phyloP scores from a whole-genome alignment of 169 alveolate species.

The Theileria orientalis region DNA sequence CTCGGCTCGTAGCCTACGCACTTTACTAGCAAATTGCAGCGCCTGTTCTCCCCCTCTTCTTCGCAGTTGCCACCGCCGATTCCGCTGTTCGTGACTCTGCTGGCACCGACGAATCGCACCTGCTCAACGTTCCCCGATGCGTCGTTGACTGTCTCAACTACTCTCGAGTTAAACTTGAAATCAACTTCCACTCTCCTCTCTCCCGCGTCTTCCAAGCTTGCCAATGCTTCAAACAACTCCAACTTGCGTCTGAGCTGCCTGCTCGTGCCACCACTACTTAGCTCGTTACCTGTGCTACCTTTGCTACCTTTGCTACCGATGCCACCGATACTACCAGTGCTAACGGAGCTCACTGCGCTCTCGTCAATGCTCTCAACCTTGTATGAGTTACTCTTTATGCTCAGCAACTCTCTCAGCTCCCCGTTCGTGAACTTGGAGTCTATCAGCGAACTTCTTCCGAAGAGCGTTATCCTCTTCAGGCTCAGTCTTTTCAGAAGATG shows the following conservation, averaged over 20 bases:
- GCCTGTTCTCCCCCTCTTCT: not conserved
- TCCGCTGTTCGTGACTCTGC: not conserved
- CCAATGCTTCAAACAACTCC: not conserved
- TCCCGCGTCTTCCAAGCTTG: not conserved
- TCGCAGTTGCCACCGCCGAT: not conserved
- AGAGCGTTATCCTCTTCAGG: slow-evolving; percentile 2
- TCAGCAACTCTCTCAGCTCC: slow-evolving; percentile 17
- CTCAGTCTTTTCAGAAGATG: not conserved
- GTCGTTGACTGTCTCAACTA: slow-evolving; percentile 63
- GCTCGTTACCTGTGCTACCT: not conserved
- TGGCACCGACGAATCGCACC: not conserved
- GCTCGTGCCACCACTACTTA: not conserved
- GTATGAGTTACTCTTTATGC: not conserved
- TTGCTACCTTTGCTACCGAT: not conserved
- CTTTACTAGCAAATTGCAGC: slow-evolving; percentile 20
- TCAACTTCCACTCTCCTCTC: not conserved
- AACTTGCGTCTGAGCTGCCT: not conserved
- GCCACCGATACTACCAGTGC: not conserved
- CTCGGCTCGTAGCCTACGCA: slow-evolving; percentile 38
- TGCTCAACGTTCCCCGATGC: slow-evolving; percentile 5
- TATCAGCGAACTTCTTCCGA: slow-evolving; percentile 36
- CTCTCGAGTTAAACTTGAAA: slow-evolving; percentile 71
- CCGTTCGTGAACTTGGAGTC: slow-evolving; percentile 51
- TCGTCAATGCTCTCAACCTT: not conserved
- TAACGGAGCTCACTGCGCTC: not conserved